Evolutionary conservation across 129 eudicot species (phyloP).

Genomic region (Mikania micrantha): DNA sequence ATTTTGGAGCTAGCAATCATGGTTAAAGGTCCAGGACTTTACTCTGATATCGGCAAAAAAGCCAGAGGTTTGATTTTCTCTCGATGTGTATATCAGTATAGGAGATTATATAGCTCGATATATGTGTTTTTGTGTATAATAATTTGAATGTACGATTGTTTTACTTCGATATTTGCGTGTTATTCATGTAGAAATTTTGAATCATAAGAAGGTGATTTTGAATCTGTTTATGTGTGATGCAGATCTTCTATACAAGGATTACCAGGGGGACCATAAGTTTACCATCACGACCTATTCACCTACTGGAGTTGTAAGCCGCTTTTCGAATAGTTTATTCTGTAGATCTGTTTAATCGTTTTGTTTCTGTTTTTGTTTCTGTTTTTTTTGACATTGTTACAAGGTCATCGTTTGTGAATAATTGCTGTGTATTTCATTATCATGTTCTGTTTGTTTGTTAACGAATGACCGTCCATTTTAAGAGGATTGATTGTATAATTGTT

Average conservation of each 20-base stretch:
- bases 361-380: background rate
- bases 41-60: conserved; percentile 70
- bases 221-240: conserved; percentile 10
- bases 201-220: background rate
- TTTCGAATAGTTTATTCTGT: background rate
- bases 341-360: conserved; percentile 20
- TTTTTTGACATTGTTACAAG: conserved; percentile 16
- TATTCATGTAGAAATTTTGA: background rate
- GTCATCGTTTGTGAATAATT: conserved; percentile 1
- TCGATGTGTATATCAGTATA: background rate
- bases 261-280: conserved; percentile 87
- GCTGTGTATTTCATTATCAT: background rate
- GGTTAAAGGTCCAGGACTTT: conserved; percentile 92
- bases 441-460: background rate
- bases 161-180: background rate
- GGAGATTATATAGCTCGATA: background rate
- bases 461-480: background rate
- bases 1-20: conserved; percentile 28
- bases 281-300: conserved; percentile 75
- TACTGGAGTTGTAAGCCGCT: conserved; percentile 70
- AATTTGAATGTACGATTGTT: background rate
- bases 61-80: conserved; percentile 45
- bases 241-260: conserved; percentile 87
- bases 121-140: background rate
- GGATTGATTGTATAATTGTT: background rate